Evolutionary conservation across 345 rosid genomes (phyloP), one percentile per base, ranked within the genome.

Genomic region (Aethionema arabicum): DNA sequence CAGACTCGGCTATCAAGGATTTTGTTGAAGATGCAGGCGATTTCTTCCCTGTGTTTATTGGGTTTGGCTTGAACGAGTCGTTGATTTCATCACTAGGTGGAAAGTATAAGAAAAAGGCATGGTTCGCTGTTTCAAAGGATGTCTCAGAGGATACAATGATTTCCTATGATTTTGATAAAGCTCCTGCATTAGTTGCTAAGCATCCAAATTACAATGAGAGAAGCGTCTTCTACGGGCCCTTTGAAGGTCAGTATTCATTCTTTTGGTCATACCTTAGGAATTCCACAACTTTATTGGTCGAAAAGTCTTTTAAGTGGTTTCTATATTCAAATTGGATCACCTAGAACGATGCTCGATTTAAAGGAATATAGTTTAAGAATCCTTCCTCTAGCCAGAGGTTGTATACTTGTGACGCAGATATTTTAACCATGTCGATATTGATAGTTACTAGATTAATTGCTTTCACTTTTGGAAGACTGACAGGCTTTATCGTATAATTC

Each of bases 101-200:
- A 1, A 87, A 87, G 82, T 86, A 87, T 39, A 93, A 93, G 87
- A 85, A 87, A 59, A 90, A 81, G 76, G 99, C 97, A 9, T 90
- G 99, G 99, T 85, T 90, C 77, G 79, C 92, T 63, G 97, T 90
- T 59, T 76, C 92, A 9, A 84, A 77, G 56, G 84, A 76, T 73
- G 83, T 76, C 78, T 84, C 99, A 4, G 97, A 93, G 61, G 90
- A 87, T 36, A 15, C 72, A 8, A 90, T 83, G 97, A 72, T 79
- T 16, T 56, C 71, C 3, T 82, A 80, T 61, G 85, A 85, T 69
- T 87, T 93, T 68, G 92, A 85, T 73, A 93, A 84, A 74, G 80
- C 78, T 61, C 99, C 99, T 15, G 88, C 95, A 6, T 61, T 93
- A 61, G 81, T 90, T 3, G 81, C 75, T 30, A 51, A 80, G 46